Evolutionary conservation across 345 rosid species (phyloP).

Genomic region (Populus tremula): DNA sequence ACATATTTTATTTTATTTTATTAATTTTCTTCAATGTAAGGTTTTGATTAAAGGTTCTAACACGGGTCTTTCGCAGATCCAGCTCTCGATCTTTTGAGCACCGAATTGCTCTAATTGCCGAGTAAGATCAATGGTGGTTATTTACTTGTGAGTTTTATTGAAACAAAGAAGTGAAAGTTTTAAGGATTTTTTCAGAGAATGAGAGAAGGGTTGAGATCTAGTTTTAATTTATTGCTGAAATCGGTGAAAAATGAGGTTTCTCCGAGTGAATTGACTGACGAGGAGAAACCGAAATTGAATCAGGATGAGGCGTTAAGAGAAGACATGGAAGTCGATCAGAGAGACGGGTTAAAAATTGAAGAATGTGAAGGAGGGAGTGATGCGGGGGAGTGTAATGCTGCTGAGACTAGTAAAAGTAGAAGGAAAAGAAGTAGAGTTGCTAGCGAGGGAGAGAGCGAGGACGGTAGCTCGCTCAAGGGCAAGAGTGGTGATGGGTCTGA

Average conservation of each 20-base stretch:
- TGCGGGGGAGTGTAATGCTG: slow-evolving; percentile 8
- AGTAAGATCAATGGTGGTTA: slow-evolving; percentile 13
- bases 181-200: slow-evolving; percentile 25
- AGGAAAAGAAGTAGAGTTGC: slow-evolving; percentile 26
- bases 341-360: slow-evolving; percentile 8
- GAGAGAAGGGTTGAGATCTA: slow-evolving; percentile 44
- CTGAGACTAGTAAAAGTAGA: slow-evolving; percentile 9
- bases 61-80: slow-evolving; percentile 5
- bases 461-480: slow-evolving; percentile 38
- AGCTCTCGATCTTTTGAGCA: not conserved
- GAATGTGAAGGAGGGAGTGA: slow-evolving; percentile 17
- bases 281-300: not conserved
- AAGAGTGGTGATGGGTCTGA: not conserved
- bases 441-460: slow-evolving; percentile 17
- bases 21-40: not conserved
- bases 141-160: slow-evolving; percentile 9
- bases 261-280: slow-evolving; percentile 23
- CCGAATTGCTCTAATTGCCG: not conserved
- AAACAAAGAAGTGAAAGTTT: not conserved
- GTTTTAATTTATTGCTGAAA: slow-evolving; percentile 12
- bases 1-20: not conserved
- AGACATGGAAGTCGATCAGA: slow-evolving; percentile 9
- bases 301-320: slow-evolving; percentile 14
- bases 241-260: slow-evolving; percentile 24
- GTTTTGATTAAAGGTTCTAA: not conserved